Evolutionary conservation across 2,329 filamentous ascomycete genomes (phyloP).

Genomic region (Trichophyton rubrum): DNA sequence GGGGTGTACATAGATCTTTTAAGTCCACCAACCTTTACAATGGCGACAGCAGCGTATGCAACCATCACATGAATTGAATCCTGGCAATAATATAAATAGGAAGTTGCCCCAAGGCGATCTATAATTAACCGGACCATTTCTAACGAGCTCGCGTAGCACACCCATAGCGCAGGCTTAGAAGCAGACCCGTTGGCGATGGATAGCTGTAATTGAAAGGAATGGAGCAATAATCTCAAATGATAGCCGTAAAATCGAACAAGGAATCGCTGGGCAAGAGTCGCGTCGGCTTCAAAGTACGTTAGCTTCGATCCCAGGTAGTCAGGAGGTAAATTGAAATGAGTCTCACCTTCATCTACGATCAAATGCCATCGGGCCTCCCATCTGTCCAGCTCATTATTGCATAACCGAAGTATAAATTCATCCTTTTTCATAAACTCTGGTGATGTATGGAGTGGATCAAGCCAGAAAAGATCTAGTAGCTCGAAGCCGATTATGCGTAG

Average conservation of each 20-base stretch:
- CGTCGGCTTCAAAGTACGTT: constrained; percentile 6
- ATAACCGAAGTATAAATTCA: constrained; percentile 13
- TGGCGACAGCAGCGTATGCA: constrained; percentile 31
- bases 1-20: background rate
- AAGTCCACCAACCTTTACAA: constrained; percentile 21
- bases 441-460: constrained; percentile 11
- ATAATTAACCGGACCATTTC: constrained; percentile 25
- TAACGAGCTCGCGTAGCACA: constrained; percentile 20
- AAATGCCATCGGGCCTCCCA: constrained; percentile 15
- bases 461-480: constrained; percentile 19
- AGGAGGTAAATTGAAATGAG: background rate
- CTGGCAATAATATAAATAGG: constrained; percentile 30
- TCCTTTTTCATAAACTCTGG: constrained; percentile 12
- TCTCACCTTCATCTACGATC: constrained; percentile 13
- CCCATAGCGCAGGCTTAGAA: constrained; percentile 16
- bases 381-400: constrained; percentile 14
- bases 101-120: constrained; percentile 16
- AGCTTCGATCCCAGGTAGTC: background rate
- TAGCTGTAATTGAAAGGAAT: constrained; percentile 26
- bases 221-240: constrained; percentile 28
- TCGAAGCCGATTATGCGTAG: constrained; percentile 29
- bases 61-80: constrained; percentile 35
- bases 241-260: constrained; percentile 30
- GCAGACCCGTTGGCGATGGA: constrained; percentile 17
- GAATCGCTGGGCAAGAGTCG: constrained; percentile 24